phyloP scores from a whole-genome alignment of 257 asterid species.

The Primulina tabacum region DNA sequence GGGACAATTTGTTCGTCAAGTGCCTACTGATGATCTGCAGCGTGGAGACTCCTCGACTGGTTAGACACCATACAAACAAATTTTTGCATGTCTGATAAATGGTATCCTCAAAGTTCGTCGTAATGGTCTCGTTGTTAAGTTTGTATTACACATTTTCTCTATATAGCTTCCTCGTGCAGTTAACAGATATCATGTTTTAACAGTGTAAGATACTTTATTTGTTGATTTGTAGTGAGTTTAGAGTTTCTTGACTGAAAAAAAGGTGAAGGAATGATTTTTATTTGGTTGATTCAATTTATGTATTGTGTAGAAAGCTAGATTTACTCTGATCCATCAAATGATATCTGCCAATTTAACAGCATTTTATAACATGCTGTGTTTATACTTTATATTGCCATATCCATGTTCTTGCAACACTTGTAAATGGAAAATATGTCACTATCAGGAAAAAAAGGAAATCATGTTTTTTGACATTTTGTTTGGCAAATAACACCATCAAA shows the following conservation, averaged over 20 bases:
- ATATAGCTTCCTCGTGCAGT: neutral
- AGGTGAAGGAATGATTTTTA: neutral
- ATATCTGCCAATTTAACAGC: neutral
- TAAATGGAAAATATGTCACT: neutral
- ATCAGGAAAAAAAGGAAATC: too few species aligned
- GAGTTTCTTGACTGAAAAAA: neutral
- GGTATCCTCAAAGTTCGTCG: conserved; percentile 1
- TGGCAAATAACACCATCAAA: too few species aligned
- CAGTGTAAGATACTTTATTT: neutral
- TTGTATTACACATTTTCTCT: neutral
- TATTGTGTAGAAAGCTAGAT: neutral
- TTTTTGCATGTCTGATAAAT: conserved; percentile 12
- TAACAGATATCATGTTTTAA: neutral
- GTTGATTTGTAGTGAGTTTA: neutral
- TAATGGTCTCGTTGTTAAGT: neutral
- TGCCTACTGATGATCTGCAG: conserved; percentile 35
- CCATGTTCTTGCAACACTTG: neutral
- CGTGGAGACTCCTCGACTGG: conserved; percentile 37
- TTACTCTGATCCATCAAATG: neutral
- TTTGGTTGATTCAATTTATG: neutral
- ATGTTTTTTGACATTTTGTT: too few species aligned
- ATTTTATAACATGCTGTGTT: neutral
- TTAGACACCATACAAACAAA: conserved; percentile 18
- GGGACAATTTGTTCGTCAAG: conserved; percentile 85
- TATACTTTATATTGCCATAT: neutral